Evolutionary conservation across 768 basidiomycete genomes (phyloP), one percentile per base, ranked within the genome.

Genomic region (Calocybe gangraenosa): DNA sequence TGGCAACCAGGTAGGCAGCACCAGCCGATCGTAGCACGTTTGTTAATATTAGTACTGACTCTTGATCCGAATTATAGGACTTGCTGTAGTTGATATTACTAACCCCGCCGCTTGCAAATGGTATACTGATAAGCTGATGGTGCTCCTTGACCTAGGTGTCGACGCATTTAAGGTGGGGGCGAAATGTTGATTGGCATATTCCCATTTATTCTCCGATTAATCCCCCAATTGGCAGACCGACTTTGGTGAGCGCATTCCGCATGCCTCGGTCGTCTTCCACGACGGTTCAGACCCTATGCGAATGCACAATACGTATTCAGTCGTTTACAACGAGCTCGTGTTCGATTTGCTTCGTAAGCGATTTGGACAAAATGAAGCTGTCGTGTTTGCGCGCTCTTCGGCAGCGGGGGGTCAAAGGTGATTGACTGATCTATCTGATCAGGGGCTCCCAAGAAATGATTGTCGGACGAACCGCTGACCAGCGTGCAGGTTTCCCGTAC

Each of bases 241-340:
- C 56, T 88, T 88, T 57, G 86, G 79, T 21, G 86, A 89, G 60
- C 76, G 84, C 9, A 86, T 87, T 40, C 85, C 85, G 1, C 84
- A 87, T 56, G 63, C 77, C 1, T 68, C 71, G 18, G 75, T 87
- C 43, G 66, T 66, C 14, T 87, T 75, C 68, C 69, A 82, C 57
- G 79, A 86, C 52, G 81, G 81, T 7, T 80, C 79, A 8, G 82
- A 86, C 58, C 80, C 85, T 0, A 73, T 75, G 65, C 70, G 76
- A 46, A 76, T 82, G 68, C 85, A 89, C 68, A 89, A 87, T 57
- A 67, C 70, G n/a, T 87, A 82, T 59, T 68, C 85, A 3, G 74
- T 80, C 7, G 59, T 78, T 1, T 87, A 87, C 66, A 89, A 89
- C 59, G 71, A 82, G 51, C 62, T 82, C 44, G 85, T 89, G 11